Evolutionary conservation across 495 filamentous ascomycete genomes (phyloP), one percentile per base, ranked within the genome.

Genomic region (Neurospora discreta): DNA sequence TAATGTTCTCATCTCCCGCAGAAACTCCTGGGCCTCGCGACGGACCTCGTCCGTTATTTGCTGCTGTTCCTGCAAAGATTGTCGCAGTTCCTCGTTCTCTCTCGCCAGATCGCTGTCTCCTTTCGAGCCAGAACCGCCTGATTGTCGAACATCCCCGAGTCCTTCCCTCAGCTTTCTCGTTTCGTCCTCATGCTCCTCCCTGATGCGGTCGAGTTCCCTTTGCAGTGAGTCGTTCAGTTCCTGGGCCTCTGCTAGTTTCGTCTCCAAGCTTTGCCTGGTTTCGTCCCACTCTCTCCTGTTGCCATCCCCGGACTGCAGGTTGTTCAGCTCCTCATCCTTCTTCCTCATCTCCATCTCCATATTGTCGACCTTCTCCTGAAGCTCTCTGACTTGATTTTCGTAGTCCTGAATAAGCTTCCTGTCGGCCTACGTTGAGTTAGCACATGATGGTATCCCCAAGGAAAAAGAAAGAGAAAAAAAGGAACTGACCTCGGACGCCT

Each of bases 41-140:
- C 92, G 88, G 41, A 98, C 95, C 77, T 97, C 92, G 71, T 94
- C 91, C 0, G 94, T 97, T n/a, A 97, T 86, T 68, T 91, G 86
- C 71, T 91, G 90, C 76, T 96, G 93, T 71, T 93, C 87, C 70
- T 84, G 83, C 40, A 97, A 79, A 30, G 93, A 87, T 69, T 73
- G 77, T 75, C 94, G 90, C 40, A 98, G 83, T 46, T 88, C 88
- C 72, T 90, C 83, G 74, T 97, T 90, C 75, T 93, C 89, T 65
- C 82, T 85, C 74, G 91, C 87, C 42, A 95, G 81, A n/a, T 89
- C 86, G 15, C 87, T 82, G 77, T 90, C 89, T 46, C 71, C 79
- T 30, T 26, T 60, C 4, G 74, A 75, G 6, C 76, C 77, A 70
- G 76, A 78, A 65, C 39, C 60, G 43, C 60, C 71, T 18, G 78